Conservation (phyloP, 768 basidiomycete species). For the Gymnopilus dilepis region DNA sequence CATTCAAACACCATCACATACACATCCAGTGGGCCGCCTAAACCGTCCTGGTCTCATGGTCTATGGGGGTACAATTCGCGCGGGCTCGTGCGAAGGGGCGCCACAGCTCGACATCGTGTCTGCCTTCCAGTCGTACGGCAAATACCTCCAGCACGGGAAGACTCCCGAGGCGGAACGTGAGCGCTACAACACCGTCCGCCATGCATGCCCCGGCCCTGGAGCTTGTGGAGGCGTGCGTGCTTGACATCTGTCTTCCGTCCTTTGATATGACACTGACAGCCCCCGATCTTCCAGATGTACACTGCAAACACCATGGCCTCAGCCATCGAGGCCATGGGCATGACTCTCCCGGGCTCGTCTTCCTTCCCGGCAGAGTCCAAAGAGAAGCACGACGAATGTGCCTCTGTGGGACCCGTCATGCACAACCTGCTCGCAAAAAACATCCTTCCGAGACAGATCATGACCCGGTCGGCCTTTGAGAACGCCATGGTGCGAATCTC, state of each 20-base stretch:
- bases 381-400: slow-evolving; percentile 89
- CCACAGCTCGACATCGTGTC: slow-evolving; percentile 95
- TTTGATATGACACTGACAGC: not conserved
- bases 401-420: slow-evolving; percentile 82
- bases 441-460: slow-evolving; percentile 92
- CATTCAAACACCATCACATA: slow-evolving; percentile 8
- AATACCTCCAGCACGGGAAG: slow-evolving; percentile 89
- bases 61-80: slow-evolving; percentile 93
- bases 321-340: slow-evolving; percentile 92
- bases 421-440: slow-evolving; percentile 87
- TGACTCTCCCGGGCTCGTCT: slow-evolving; percentile 96
- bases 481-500: slow-evolving; percentile 82
- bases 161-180: slow-evolving; percentile 82
- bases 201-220: slow-evolving; percentile 97
- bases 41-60: slow-evolving; percentile 98
- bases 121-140: slow-evolving; percentile 97
- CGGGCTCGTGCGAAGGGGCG: slow-evolving; percentile 88
- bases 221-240: slow-evolving; percentile 93
- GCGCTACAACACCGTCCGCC: slow-evolving; percentile 85
- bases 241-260: not conserved
- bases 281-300: slow-evolving; percentile 76
- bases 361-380: slow-evolving; percentile 93
- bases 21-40: slow-evolving; percentile 77
- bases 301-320: slow-evolving; percentile 99
- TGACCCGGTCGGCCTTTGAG: slow-evolving; percentile 96